Conservation (phyloP, 768 basidiomycete genomes). For the Pisolithus orientalis region DNA sequence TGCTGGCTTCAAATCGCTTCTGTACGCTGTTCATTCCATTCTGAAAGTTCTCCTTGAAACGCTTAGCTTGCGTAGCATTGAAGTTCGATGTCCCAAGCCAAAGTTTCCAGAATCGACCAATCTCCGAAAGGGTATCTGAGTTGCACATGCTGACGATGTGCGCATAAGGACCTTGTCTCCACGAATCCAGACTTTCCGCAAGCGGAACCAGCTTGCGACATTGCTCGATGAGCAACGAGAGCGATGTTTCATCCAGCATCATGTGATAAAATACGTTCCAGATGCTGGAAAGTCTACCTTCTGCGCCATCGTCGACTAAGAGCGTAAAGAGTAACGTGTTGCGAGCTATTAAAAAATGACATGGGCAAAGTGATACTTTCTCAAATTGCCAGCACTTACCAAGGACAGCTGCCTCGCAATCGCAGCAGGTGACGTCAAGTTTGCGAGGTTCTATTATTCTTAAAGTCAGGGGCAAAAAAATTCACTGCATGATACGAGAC, state of each 20-base stretch:
- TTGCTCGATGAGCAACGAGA: slow-evolving; percentile 19
- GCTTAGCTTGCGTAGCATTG: slow-evolving; percentile 4
- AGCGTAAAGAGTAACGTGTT: slow-evolving; percentile 24
- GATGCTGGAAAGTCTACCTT: slow-evolving; percentile 11
- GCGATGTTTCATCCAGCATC: slow-evolving; percentile 16
- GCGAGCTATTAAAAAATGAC: slow-evolving; percentile 13
- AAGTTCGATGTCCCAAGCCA: slow-evolving; percentile 12
- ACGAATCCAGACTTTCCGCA: slow-evolving; percentile 13
- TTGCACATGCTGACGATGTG: slow-evolving; percentile 20
- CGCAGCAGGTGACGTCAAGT: slow-evolving; percentile 26
- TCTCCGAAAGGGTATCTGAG: slow-evolving; percentile 15
- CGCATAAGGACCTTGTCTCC: slow-evolving; percentile 23
- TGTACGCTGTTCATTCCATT: slow-evolving; percentile 15
- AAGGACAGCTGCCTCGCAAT: slow-evolving; percentile 22
- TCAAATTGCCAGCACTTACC: slow-evolving; percentile 11
- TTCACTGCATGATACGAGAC: no score
- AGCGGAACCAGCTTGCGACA: slow-evolving; percentile 18
- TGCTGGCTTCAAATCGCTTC: not conserved
- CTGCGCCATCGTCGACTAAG: slow-evolving; percentile 18
- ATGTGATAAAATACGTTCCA: slow-evolving; percentile 30
- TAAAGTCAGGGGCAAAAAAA: not conserved
- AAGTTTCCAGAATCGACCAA: slow-evolving; percentile 17
- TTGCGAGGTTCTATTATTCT: slow-evolving; percentile 14
- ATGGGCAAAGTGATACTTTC: not conserved
- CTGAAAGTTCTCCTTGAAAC: slow-evolving; percentile 13